Conservation (phyloP, 306 rosid genomes). For the Lathyrus tuberosus region DNA sequence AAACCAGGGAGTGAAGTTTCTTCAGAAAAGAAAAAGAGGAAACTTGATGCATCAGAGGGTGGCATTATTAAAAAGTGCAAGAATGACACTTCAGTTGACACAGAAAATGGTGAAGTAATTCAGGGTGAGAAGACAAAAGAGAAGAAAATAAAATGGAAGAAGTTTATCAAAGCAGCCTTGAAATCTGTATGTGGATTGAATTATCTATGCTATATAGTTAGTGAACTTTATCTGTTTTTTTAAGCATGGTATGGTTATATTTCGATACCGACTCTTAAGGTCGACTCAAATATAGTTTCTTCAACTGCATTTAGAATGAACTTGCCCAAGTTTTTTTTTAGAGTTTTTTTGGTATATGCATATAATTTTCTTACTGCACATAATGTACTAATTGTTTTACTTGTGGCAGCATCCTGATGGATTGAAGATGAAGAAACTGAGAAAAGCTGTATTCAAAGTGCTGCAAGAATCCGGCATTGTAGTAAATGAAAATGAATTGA, state of each 20-base stretch:
- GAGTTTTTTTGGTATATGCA: background rate
- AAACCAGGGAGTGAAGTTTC: slow-evolving; percentile 46
- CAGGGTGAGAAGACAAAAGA: slow-evolving; percentile 55
- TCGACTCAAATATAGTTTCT: slow-evolving; percentile 22
- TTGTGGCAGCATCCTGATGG: slow-evolving; percentile 76
- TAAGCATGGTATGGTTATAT: no score
- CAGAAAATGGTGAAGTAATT: slow-evolving; percentile 72
- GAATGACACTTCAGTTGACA: slow-evolving; percentile 45
- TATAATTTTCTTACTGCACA: slow-evolving; percentile 12
- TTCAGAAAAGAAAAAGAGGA: slow-evolving; percentile 66
- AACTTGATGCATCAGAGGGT: slow-evolving; percentile 54
- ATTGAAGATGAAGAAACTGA: slow-evolving; percentile 76
- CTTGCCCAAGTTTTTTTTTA: slow-evolving; percentile 1
- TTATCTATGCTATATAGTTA: background rate
- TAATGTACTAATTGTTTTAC: slow-evolving; percentile 26
- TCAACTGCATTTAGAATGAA: background rate
- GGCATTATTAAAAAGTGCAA: slow-evolving; percentile 53
- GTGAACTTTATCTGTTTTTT: slow-evolving; percentile 26
- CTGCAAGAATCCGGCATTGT: slow-evolving; percentile 66
- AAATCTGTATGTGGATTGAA: slow-evolving; percentile 61
- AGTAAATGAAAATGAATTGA: slow-evolving; percentile 61
- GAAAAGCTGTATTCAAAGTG: slow-evolving; percentile 62
- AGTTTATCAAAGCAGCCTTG: slow-evolving; percentile 72
- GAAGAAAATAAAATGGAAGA: slow-evolving; percentile 74
- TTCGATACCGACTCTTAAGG: slow-evolving; percentile 18